A percentile compares a stretch with the other conserved stretches of the same genome.
phyloP scores from a whole-genome alignment of 192 early-diverging fungal species.

The Backusella morwellensis region DNA sequence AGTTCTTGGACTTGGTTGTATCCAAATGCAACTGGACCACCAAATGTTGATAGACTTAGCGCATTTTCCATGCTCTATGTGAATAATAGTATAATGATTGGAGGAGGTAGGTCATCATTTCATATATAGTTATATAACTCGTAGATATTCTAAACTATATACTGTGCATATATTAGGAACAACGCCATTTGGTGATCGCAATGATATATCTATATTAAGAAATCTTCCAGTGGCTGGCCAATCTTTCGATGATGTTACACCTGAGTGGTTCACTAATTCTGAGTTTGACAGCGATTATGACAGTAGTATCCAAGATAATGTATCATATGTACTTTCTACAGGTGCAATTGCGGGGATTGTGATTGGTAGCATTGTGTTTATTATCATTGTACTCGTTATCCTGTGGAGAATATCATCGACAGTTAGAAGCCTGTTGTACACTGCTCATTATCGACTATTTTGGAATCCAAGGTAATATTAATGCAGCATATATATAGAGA shows the following conservation, averaged over 20 bases:
- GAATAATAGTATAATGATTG: background rate
- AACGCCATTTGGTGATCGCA: background rate
- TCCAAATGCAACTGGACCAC: background rate
- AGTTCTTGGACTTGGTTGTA: background rate
- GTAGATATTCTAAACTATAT: background rate
- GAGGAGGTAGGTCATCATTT: background rate
- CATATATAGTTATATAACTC: background rate
- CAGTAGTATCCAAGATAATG: background rate
- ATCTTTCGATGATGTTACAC: background rate
- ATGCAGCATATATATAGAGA: background rate
- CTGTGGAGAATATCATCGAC: background rate
- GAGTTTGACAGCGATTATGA: background rate
- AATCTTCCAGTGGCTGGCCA: background rate
- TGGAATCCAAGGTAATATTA: constrained; percentile 6
- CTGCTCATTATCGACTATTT: background rate
- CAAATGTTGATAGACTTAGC: background rate
- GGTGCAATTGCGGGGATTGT: background rate
- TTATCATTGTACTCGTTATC: background rate
- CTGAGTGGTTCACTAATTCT: background rate
- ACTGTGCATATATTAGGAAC: background rate
- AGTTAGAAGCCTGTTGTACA: background rate
- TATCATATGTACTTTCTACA: too few relatives aligned
- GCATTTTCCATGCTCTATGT: background rate
- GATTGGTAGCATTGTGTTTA: background rate
- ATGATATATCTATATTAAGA: background rate